Base-by-base conservation (phyloP, 2,329 filamentous ascomycete species). In the Calonectria crousiana region DNA sequence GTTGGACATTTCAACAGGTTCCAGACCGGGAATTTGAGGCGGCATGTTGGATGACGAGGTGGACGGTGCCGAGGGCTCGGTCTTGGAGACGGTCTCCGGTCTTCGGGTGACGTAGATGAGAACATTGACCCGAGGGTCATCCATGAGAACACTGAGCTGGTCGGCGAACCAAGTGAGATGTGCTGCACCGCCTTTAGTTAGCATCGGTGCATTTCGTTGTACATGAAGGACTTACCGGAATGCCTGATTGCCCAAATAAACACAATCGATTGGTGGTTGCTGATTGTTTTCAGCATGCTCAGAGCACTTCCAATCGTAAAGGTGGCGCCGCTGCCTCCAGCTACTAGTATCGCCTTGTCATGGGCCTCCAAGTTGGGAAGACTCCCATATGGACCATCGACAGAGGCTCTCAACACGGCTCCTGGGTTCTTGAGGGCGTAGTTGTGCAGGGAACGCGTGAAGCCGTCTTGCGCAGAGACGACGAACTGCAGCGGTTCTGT, bases 261-360 rank as follows among this genome's bases (percentile, higher is more conserved):
- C n/a, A 82, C 78, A 18, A 87, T 77, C 6, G 77, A 79, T 51
- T 81, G 81, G 18, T 75, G 75, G 0, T 77, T 77, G 23, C 77
- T 76, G 4, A 80, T 74, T 18, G 75, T 81, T 64, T 78, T 82
- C 16, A 87, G 78, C 67, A 87, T 80, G 72, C 81, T 80, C 51
- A 86, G 81, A 8, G 84, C 84, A 28, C 82, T 83, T 56, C 87
- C 86, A 53, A 86, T 83, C 8, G 86, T 85, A 79, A 92, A 93
- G 36, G 88, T 92, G 2, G 89, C 91, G 2, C 92, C 91, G 66
- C 90, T 90, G 6, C 91, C 92, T 16, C 91, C 91, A 4, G 90
- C 90, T 47, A 93, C 85, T 51, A 93, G 83, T n/a, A 93, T 84
- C 9, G 92, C 85, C 75, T 89, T 89, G 79, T 92, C 89, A 74